A percentile compares a stretch with the other conserved stretches of the same genome.
Conservation (phyloP, 2,329 filamentous ascomycete genomes). For the Aureobasidium musti region DNA sequence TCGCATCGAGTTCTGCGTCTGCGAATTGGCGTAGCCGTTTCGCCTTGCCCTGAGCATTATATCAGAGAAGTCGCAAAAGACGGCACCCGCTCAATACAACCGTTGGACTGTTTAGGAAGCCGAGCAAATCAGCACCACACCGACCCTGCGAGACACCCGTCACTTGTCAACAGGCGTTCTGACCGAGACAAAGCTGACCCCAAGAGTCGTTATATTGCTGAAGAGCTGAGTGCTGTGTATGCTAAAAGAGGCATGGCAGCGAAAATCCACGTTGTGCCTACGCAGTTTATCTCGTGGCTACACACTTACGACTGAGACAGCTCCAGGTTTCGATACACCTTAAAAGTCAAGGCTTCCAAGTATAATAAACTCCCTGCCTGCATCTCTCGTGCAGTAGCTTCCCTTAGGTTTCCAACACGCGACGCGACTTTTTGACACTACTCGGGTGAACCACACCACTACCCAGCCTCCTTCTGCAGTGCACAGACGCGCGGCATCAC, state of each 20-base stretch:
- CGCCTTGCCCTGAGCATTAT: not conserved
- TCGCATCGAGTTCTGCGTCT: not conserved
- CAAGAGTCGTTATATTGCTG: constrained; percentile 4
- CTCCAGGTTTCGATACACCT: constrained; percentile 12
- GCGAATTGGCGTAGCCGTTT: not conserved
- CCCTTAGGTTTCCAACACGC: constrained; percentile 16
- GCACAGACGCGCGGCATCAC: constrained; percentile 21
- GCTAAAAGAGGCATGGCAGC: constrained; percentile 11
- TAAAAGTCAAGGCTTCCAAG: not conserved
- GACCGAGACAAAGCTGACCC: constrained; percentile 18
- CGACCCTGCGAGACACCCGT: not conserved
- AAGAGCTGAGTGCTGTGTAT: not conserved
- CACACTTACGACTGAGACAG: constrained; percentile 13
- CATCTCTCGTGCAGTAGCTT: constrained; percentile 27
- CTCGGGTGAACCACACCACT: not conserved
- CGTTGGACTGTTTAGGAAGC: constrained; percentile 20
- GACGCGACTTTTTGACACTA: constrained; percentile 23
- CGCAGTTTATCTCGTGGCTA: not conserved
- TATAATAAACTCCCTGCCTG: constrained; percentile 28
- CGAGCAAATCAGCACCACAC: constrained; percentile 8
- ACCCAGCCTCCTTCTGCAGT: constrained; percentile 22
- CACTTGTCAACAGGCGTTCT: constrained; percentile 10
- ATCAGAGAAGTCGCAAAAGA: constrained; percentile 7
- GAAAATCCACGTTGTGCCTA: constrained; percentile 19
- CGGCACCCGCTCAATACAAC: constrained; percentile 26